Evolutionary conservation across 148 eudicot species (phyloP).

Genomic region (Dianthus caryophyllus): DNA sequence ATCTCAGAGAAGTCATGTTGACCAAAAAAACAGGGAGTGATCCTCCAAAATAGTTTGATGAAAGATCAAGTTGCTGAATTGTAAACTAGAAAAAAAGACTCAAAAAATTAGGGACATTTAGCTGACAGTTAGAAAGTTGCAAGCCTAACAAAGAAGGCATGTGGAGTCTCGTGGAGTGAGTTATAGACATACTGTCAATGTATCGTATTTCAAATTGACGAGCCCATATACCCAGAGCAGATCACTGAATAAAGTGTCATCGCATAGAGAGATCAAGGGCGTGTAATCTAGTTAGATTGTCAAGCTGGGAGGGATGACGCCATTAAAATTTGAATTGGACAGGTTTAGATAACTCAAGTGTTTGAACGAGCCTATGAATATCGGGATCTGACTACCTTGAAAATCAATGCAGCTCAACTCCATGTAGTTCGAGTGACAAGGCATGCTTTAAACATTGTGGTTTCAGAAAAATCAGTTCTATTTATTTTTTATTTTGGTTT

Average conservation of each 20-base stretch:
- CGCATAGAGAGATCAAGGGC: constrained; percentile 3
- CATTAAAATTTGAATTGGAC: constrained; percentile 14
- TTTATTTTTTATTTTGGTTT: too few relatives aligned
- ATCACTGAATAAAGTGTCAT: not conserved
- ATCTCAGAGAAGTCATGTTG: constrained; percentile 13
- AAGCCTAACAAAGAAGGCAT: constrained; percentile 20
- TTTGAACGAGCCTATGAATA: constrained; percentile 28
- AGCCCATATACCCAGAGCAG: constrained; percentile 14
- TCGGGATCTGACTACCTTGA: constrained; percentile 22
- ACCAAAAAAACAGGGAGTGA: constrained; percentile 9
- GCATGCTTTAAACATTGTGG: too few relatives aligned
- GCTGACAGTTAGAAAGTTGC: not conserved
- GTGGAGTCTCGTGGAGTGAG: too few relatives aligned
- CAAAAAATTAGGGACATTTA: not conserved
- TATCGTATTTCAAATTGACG: not conserved
- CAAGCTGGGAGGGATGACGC: constrained; percentile 17
- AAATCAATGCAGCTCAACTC: constrained; percentile 36
- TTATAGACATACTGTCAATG: not conserved
- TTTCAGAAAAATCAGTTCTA: constrained; percentile 8
- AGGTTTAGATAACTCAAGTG: constrained; percentile 29
- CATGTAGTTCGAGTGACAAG: constrained; percentile 18
- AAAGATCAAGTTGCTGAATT: constrained; percentile 21
- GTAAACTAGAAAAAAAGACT: constrained; percentile 1
- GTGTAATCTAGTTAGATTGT: constrained; percentile 17
- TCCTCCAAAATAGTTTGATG: not conserved